Base-by-base conservation (phyloP, 1,139 yeast species). In the Hanseniaspora gamundiae region DNA sequence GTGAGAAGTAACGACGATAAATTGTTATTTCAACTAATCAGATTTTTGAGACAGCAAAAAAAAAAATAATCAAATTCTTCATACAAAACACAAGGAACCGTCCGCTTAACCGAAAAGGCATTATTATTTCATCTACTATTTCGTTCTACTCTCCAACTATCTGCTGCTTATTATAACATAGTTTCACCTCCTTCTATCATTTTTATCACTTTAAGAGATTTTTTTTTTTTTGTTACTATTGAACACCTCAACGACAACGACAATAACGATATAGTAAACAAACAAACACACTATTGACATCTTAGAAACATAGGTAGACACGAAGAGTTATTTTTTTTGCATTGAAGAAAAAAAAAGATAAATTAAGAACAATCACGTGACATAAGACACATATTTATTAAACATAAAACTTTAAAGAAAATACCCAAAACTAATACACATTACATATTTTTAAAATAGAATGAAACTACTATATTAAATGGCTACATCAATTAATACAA, bases 401-500 rank as follows among this genome's bases (percentile, higher is more conserved):
- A n/a, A n/a, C n/a, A n/a, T n/a, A n/a, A n/a, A 10, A 28, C 31
- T 7, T 28, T n/a, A 28, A 28, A 6, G 13, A 28, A 7, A 28
- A 28, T n/a, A 28, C 7, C 7, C n/a, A 10, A 28, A 28, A 28
- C n/a, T 8, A 5, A 28, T 24, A 24, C 26, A 24, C 26, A 24
- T 30, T 6, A 11, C 8, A 30, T 8, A 30, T 30, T 4, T n/a
- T 16, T n/a, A 28, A 8, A 14, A 28, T 28, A 41, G 19, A 39
- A 41, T 17, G 42, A 22, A 22, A 30, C 14, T 14, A 27, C 30
- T 14, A 35, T 21, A 20, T 35, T 39, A 27, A 41, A 41, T 35
- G 43, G 43, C 31, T 24, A 35, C 21, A 35, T 39, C 28, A 39
- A 19, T 13, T 26, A 14, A 16, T 22, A 22, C 38, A 35, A 28